phyloP scores from a whole-genome alignment of 768 basidiomycete species.

The Dictyophora rubrovolvata region DNA sequence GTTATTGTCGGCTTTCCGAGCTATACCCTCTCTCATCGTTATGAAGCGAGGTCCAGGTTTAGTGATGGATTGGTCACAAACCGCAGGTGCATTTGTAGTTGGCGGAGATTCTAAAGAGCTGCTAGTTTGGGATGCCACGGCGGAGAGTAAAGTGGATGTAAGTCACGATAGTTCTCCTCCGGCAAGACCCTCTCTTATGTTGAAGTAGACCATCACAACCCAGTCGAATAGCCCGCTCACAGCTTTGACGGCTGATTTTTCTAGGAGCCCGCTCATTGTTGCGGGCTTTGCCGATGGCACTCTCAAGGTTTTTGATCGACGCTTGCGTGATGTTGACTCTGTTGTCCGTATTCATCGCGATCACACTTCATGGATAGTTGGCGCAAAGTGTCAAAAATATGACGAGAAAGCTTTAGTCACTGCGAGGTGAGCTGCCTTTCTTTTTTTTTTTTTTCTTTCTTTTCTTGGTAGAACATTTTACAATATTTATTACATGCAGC shows the following conservation, averaged over 20 bases:
- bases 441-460: neutral
- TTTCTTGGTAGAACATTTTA: neutral
- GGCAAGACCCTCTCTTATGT: neutral
- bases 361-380: slow-evolving; percentile 85
- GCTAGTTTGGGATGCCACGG: slow-evolving; percentile 90
- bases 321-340: slow-evolving; percentile 74
- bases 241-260: slow-evolving; percentile 66
- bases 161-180: slow-evolving; percentile 17
- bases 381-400: slow-evolving; percentile 74
- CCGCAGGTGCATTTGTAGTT: slow-evolving; percentile 72
- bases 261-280: slow-evolving; percentile 68
- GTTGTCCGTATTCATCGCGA: slow-evolving; percentile 70
- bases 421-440: slow-evolving; percentile 53
- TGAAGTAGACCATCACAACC: slow-evolving; percentile 71
- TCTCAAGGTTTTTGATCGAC: slow-evolving; percentile 83
- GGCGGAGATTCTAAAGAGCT: slow-evolving; percentile 87
- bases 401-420: slow-evolving; percentile 65
- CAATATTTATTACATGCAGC: slow-evolving; percentile 30
- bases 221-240: slow-evolving; percentile 87
- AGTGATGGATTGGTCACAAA: slow-evolving; percentile 90
- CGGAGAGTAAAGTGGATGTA: slow-evolving; percentile 69
- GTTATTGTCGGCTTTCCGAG: slow-evolving; percentile 92
- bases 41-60: slow-evolving; percentile 73
- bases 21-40: slow-evolving; percentile 36
- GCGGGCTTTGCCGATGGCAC: slow-evolving; percentile 90